phyloP scores from a whole-genome alignment of 2,329 filamentous ascomycete species.

The Pezicula radicicola region DNA sequence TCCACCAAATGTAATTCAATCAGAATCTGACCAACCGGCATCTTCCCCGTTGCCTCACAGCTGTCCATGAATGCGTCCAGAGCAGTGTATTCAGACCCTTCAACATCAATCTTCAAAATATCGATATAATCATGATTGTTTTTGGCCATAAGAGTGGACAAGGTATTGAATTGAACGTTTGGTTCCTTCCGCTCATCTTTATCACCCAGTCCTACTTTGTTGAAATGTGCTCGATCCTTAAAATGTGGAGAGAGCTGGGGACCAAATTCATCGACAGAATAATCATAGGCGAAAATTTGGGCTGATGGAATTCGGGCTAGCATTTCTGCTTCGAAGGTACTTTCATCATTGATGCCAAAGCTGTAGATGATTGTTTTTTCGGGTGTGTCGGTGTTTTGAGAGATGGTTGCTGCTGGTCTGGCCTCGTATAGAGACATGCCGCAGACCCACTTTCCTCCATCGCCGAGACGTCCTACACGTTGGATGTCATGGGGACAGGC shows the following conservation, averaged over 20 bases:
- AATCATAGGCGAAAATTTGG: conserved; percentile 37
- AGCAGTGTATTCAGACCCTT: conserved; percentile 32
- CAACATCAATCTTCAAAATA: conserved; percentile 39
- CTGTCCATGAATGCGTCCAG: conserved; percentile 24
- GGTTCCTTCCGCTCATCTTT: conserved; percentile 22
- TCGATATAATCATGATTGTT: conserved; percentile 37
- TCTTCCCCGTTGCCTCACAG: conserved; percentile 7
- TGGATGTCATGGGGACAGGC: conserved; percentile 38
- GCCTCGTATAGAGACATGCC: conserved; percentile 35
- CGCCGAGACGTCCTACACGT: conserved; percentile 34
- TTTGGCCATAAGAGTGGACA: conserved; percentile 34
- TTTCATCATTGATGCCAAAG: conserved; percentile 35
- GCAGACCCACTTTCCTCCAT: conserved; percentile 42
- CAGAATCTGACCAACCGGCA: conserved; percentile 24
- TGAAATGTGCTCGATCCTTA: conserved; percentile 29
- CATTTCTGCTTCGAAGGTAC: conserved; percentile 36
- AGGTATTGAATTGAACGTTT: conserved; percentile 31
- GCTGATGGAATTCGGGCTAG: conserved; percentile 33
- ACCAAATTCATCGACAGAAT: conserved; percentile 31
- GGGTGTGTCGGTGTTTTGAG: conserved; percentile 3
- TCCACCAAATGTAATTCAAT: conserved; percentile 26
- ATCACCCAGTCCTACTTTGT: conserved; percentile 28
- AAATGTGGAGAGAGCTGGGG: conserved; percentile 11
- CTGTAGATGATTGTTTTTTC: conserved; percentile 32
- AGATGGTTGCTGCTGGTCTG: conserved; percentile 11